Conservation (phyloP, 2,329 filamentous ascomycete species). For the Ampelomyces quisqualis region DNA sequence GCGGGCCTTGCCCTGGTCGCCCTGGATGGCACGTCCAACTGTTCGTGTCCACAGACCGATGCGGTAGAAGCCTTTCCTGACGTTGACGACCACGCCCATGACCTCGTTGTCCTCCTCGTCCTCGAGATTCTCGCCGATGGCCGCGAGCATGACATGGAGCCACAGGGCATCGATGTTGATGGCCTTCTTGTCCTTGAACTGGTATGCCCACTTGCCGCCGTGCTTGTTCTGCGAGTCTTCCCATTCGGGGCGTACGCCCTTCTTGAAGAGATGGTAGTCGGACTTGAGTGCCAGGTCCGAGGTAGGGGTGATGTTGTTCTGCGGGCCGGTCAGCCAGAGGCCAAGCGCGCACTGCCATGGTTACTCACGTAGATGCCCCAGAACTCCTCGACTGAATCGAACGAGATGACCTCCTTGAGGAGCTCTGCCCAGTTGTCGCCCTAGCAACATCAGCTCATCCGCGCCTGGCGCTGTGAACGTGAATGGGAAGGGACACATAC, state of each 20-base stretch:
- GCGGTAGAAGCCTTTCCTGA: slow-evolving; percentile 97
- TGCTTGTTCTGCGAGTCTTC: slow-evolving; percentile 99
- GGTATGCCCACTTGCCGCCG: slow-evolving; percentile 97
- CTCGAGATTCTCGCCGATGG: slow-evolving; percentile 97
- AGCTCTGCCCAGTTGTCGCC: slow-evolving; percentile 99
- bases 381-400: slow-evolving; percentile 98
- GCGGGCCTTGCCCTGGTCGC: slow-evolving; percentile 74
- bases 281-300: slow-evolving; percentile 96
- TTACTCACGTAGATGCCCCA: slow-evolving; percentile 95
- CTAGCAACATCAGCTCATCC: slow-evolving; percentile 49
- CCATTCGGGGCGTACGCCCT: slow-evolving; percentile 95
- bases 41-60: slow-evolving; percentile 97
- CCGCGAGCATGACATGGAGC: slow-evolving; percentile 94
- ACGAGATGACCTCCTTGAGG: slow-evolving; percentile 97
- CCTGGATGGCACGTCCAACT: slow-evolving; percentile 78
- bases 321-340: slow-evolving; percentile 18
- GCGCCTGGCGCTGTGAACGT: too few relatives aligned
- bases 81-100: slow-evolving; percentile 99
- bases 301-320: slow-evolving; percentile 99
- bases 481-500: slow-evolving; percentile 50
- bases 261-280: slow-evolving; percentile 99
- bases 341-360: background rate
- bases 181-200: slow-evolving; percentile 92
- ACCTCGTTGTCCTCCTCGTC: slow-evolving; percentile 92
- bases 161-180: slow-evolving; percentile 93